Conservation (phyloP, 2,329 filamentous ascomycete species). For the Rhynchosporium graminicola region DNA sequence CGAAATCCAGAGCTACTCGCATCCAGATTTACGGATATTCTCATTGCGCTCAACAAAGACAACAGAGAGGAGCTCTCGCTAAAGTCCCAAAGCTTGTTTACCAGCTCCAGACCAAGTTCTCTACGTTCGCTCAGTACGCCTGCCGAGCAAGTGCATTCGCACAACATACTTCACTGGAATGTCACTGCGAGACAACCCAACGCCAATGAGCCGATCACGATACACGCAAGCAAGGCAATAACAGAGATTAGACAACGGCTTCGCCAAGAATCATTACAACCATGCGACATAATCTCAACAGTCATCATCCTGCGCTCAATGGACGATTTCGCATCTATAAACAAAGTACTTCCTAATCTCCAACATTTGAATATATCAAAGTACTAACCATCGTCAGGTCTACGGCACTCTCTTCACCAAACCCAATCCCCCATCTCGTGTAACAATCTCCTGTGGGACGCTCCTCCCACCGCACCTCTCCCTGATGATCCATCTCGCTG, state of each 20-base stretch:
- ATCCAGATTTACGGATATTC: constrained; percentile 49
- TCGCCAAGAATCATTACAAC: constrained; percentile 40
- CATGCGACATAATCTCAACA: constrained; percentile 53
- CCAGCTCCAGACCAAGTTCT: not conserved
- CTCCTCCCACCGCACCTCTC: constrained; percentile 60
- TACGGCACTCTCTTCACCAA: constrained; percentile 75
- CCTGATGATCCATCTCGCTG: constrained; percentile 59
- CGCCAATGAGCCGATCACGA: constrained; percentile 42
- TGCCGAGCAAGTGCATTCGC: not conserved
- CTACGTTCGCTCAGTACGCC: not conserved
- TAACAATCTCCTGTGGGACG: constrained; percentile 77
- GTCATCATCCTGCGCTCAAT: constrained; percentile 76
- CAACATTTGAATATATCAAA: not conserved
- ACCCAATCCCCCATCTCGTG: constrained; percentile 81
- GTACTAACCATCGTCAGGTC: constrained; percentile 42
- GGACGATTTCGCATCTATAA: constrained; percentile 74
- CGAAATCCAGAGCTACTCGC: constrained; percentile 70
- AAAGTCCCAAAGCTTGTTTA: not conserved
- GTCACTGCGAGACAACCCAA: constrained; percentile 14
- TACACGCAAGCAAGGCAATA: constrained; percentile 52
- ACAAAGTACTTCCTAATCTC: constrained; percentile 47
- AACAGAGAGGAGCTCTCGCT: not conserved
- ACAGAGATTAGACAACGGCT: constrained; percentile 48
- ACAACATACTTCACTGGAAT: constrained; percentile 29
- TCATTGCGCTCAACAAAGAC: constrained; percentile 14